These are phyloP conservation scores for Cystobasidium pallidum DNA, from an alignment of 1,284 basidiomycete genomes.

Conservation along the genomic window DNA sequence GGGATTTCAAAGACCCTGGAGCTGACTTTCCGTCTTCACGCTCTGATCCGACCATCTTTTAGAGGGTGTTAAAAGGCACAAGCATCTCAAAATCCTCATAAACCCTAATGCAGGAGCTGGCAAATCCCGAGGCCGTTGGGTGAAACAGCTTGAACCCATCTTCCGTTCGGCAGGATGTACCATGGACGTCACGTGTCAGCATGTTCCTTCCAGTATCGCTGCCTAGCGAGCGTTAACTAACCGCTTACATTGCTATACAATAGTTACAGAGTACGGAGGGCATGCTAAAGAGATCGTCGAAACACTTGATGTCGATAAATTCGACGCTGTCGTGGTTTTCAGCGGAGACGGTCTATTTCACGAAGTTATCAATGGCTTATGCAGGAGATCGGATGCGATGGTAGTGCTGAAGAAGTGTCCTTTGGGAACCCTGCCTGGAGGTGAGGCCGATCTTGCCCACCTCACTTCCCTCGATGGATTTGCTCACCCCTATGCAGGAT, in stretches of 20 bases:
- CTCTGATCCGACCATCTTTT: not conserved
- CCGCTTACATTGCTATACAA: not conserved
- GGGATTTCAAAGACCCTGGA: not conserved
- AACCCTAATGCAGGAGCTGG: conserved; percentile 89
- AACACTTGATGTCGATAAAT: conserved; percentile 64
- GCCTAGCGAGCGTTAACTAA: not conserved
- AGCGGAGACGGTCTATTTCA: conserved; percentile 90
- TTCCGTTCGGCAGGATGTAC: conserved; percentile 73
- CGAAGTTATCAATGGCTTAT: conserved; percentile 91
- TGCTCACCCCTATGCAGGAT: conserved; percentile 51
- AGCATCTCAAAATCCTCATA: conserved; percentile 65
- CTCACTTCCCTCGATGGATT: no score
- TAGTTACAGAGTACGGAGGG: conserved; percentile 71
- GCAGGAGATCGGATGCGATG: conserved; percentile 68
- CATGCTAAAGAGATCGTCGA: conserved; percentile 76
- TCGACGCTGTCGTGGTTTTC: conserved; percentile 77
- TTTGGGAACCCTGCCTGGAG: conserved; percentile 83
- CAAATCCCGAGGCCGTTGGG: conserved; percentile 67
- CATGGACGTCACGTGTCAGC: conserved; percentile 14
- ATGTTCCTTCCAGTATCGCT: conserved; percentile 4
- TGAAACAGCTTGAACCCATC: conserved; percentile 74
- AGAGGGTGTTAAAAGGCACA: conserved; percentile 28
- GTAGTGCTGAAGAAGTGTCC: conserved; percentile 72
- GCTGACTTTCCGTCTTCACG: conserved; percentile 1
- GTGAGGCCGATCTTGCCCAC: conserved; percentile 54